phyloP scores from a whole-genome alignment of 768 basidiomycete species.

The Lactifluus subvellereus region DNA sequence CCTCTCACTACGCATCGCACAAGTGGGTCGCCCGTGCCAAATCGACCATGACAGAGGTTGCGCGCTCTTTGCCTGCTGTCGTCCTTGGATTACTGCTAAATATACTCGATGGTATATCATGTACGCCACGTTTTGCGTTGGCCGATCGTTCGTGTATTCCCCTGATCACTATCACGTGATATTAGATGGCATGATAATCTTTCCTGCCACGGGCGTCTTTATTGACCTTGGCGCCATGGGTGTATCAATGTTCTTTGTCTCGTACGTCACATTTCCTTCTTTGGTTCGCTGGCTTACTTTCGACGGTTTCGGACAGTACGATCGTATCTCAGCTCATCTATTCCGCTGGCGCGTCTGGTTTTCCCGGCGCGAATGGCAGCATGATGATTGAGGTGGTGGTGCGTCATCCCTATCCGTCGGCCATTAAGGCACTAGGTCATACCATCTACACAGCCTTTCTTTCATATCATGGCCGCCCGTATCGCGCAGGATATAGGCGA shows the following conservation, averaged over 20 bases:
- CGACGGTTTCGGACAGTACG: conserved; percentile 38
- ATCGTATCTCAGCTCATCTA: conserved; percentile 80
- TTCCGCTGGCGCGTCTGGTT: conserved; percentile 80
- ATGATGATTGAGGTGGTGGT: conserved; percentile 99
- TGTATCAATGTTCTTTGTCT: conserved; percentile 93
- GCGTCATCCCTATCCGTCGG: conserved; percentile 6
- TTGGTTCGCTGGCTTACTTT: neutral
- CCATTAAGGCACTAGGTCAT: neutral
- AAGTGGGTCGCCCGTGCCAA: conserved; percentile 14
- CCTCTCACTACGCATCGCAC: neutral
- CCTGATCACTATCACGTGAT: neutral
- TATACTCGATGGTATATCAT: conserved; percentile 89
- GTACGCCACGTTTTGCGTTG: conserved; percentile 38
- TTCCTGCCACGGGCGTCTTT: conserved; percentile 81
- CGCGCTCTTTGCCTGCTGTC: conserved; percentile 70
- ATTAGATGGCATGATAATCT: conserved; percentile 91
- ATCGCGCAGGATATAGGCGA: conserved; percentile 72
- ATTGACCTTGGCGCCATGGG: conserved; percentile 77
- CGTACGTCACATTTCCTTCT: conserved; percentile 38
- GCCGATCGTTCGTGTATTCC: neutral
- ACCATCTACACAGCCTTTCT: conserved; percentile 69
- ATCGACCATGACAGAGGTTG: neutral
- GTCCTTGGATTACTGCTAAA: conserved; percentile 81
- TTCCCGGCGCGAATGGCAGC: conserved; percentile 85
- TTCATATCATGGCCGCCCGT: conserved; percentile 80